Base-by-base conservation (phyloP, 768 basidiomycete genomes). In the Trametes villosa region DNA sequence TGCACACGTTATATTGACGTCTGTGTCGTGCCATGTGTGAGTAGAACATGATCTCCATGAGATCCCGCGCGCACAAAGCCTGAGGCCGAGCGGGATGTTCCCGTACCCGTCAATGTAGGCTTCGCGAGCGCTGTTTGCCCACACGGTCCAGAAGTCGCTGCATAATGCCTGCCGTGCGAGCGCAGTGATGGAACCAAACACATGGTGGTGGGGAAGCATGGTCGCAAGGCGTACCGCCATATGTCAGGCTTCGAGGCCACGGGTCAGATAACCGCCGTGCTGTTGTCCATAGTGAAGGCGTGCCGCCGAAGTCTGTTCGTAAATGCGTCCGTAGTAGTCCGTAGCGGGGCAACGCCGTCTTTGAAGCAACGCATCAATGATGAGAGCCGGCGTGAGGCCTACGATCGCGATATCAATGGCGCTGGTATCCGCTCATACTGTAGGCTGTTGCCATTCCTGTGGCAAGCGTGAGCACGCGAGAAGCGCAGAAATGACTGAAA, bases 321-420 rank as follows among this genome's bases (percentile, higher is more conserved):
- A 24, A 26, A 9, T 42, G 34, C 50, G 36, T 30, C 27, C 30
- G 53, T 45, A 44, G 51, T 57, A 36, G 26, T 31, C 27, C 30
- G 60, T 51, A 51, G 51, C 53, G 27, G 45, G 27, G 38, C 54
- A 53, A 29, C 45, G 56, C 30, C 61, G 49, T n/a, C 50, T 42
- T 57, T 34, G 31, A 22, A 57, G 52, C 56, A 63, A 54, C 38
- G 36, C 51, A 63, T 63, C 61, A 63, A 30, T 63, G 61, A 63
- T 63, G 45, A 38, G 42, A 29, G 13, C 15, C 20, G 18, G 36
- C n/a, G n/a, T n/a, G n/a, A n/a, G n/a, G n/a, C n/a, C 34, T 22
- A 41, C 55, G 20, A 52, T 34, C n/a, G 4, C 50, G 57, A 53
- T 49, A 62, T 18, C 24, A 24, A 27, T 22, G 44, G 17, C 3